A percentile compares a stretch with the other conserved stretches of the same genome.
These are phyloP conservation scores for Rubia yunnanensis DNA, from an alignment of 257 asterid species.

Conservation along the genomic window DNA sequence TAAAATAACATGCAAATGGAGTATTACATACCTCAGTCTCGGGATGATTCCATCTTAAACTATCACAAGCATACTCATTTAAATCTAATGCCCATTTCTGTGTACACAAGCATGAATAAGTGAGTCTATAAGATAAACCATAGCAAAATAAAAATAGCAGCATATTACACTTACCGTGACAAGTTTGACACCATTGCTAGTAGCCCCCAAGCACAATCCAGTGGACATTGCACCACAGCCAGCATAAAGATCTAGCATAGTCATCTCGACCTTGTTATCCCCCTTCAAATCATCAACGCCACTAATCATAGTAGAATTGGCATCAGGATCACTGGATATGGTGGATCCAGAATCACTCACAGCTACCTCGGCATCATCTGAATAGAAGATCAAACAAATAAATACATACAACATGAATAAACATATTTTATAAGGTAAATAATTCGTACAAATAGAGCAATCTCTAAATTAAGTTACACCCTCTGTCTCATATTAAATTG, in stretches of 20 bases:
- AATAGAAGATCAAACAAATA: neutral
- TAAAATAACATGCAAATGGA: neutral
- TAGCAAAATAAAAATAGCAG: too few species aligned
- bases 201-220: constrained; percentile 78
- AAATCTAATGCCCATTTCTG: constrained; percentile 96
- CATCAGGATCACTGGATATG: constrained; percentile 44
- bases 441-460: neutral
- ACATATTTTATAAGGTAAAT: too few species aligned
- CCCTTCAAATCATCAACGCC: constrained; percentile 13
- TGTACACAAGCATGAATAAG: neutral
- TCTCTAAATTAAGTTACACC: too few species aligned
- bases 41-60: constrained; percentile 61
- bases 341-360: constrained; percentile 50
- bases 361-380: constrained; percentile 28
- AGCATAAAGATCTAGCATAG: constrained; percentile 57
- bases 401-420: too few species aligned
- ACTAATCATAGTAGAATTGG: neutral
- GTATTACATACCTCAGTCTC: constrained; percentile 51
- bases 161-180: constrained; percentile 44
- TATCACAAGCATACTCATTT: constrained; percentile 56
- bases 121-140: too few species aligned
- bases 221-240: constrained; percentile 99
- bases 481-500: too few species aligned
- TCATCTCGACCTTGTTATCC: constrained; percentile 27
- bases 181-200: constrained; percentile 49